Evolutionary conservation across 202 grass and related monocot species (phyloP).

Genomic region (Setaria italica): DNA sequence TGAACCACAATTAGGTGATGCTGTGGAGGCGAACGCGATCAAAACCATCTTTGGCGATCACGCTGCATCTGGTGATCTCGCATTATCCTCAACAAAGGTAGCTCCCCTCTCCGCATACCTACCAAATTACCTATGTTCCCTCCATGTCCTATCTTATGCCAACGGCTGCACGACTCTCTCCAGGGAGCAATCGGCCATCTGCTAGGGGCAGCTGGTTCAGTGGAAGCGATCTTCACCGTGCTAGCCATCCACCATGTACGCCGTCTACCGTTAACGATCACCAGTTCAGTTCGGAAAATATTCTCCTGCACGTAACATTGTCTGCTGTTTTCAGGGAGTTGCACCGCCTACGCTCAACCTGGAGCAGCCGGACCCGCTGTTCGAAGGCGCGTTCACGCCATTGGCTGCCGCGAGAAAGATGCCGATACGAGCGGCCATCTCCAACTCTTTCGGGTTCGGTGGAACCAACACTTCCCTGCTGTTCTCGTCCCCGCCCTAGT

Average conservation of each 20-base stretch:
- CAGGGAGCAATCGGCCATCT: slow-evolving; percentile 94
- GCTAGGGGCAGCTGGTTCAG: slow-evolving; percentile 84
- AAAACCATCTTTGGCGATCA: slow-evolving; percentile 74
- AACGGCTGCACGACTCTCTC: slow-evolving; percentile 12
- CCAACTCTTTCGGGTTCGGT: slow-evolving; percentile 94
- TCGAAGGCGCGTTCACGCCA: slow-evolving; percentile 70
- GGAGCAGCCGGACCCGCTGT: slow-evolving; percentile 61
- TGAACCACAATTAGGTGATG: slow-evolving; percentile 67
- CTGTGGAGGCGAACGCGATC: slow-evolving; percentile 75
- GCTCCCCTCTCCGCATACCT: neutral
- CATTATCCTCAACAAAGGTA: slow-evolving; percentile 94
- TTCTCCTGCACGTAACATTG: neutral
- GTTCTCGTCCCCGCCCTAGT: slow-evolving; percentile 60
- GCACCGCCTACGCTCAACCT: slow-evolving; percentile 85
- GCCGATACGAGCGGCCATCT: slow-evolving; percentile 73
- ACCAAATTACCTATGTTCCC: neutral
- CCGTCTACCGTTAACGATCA: neutral
- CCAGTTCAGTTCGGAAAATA: neutral
- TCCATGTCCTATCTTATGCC: neutral
- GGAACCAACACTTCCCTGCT: slow-evolving; percentile 88
- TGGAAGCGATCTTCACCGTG: slow-evolving; percentile 88
- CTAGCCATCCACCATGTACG: slow-evolving; percentile 84
- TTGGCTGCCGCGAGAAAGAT: slow-evolving; percentile 61
- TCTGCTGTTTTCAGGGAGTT: slow-evolving; percentile 55
- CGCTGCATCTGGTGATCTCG: slow-evolving; percentile 67